Evolutionary conservation across 2,329 filamentous ascomycete species (phyloP).

Genomic region (Davidsoniella australis): DNA sequence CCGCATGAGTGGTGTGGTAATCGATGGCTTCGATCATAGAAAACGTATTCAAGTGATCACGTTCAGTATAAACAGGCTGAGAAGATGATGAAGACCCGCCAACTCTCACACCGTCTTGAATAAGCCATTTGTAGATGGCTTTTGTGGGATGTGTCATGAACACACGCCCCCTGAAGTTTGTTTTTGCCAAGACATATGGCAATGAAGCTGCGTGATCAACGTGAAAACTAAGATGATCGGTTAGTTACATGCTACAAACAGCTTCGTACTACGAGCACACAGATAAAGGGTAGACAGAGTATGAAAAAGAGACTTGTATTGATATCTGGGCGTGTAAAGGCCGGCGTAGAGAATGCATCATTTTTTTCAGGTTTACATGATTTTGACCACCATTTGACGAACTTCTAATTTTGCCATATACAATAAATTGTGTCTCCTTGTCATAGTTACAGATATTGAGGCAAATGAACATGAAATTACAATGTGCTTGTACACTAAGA

Average conservation of each 20-base stretch:
- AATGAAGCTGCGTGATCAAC: conserved; percentile 97
- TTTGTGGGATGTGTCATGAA: conserved; percentile 99
- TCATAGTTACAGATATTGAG: no score
- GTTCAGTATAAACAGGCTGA: conserved; percentile 80
- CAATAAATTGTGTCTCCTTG: no score
- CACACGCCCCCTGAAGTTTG: conserved; percentile 87
- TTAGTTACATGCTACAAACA: conserved; percentile 10
- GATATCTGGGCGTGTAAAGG: conserved; percentile 4
- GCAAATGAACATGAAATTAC: neutral
- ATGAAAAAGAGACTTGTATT: conserved; percentile 5
- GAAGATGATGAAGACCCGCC: conserved; percentile 51
- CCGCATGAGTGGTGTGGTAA: conserved; percentile 94
- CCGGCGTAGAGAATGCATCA: no score
- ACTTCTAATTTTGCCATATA: neutral
- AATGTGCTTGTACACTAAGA: no score
- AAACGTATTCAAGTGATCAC: conserved; percentile 86
- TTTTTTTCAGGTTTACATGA: neutral
- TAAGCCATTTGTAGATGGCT: conserved; percentile 99
- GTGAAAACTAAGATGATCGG: conserved; percentile 56
- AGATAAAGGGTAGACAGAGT: neutral
- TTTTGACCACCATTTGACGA: conserved; percentile 1
- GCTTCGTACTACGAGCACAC: conserved; percentile 4
- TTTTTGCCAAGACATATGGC: conserved; percentile 93
- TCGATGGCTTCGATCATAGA: conserved; percentile 93
- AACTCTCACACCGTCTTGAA: conserved; percentile 89